phyloP scores from a whole-genome alignment of 345 rosid species.

The Litchi chinensis region DNA sequence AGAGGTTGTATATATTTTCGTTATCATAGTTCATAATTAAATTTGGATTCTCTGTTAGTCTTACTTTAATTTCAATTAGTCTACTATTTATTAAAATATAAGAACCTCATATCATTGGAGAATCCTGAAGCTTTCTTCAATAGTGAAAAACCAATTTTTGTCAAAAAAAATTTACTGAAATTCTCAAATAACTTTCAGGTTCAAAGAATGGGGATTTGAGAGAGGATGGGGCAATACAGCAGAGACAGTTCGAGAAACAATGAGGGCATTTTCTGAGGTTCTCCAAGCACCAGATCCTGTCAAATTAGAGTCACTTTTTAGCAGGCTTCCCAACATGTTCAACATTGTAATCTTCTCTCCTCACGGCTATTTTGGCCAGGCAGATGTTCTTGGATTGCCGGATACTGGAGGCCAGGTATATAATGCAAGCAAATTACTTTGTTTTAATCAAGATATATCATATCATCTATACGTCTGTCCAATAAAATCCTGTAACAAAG shows the following conservation, averaged over 20 bases:
- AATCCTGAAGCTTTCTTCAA: background rate
- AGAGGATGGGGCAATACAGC: constrained; percentile 73
- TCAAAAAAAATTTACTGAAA: background rate
- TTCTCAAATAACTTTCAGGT: constrained; percentile 29
- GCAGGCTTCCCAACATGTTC: constrained; percentile 77
- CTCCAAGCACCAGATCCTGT: constrained; percentile 54
- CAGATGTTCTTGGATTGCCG: constrained; percentile 90
- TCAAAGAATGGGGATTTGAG: constrained; percentile 56
- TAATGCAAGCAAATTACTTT: background rate
- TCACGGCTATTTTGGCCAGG: constrained; percentile 91
- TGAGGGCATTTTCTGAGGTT: constrained; percentile 53
- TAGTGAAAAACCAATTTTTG: background rate
- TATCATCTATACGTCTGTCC: no score
- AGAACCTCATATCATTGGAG: background rate
- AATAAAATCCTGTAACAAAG: no score
- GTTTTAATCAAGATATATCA: no score
- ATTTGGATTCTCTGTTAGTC: no score
- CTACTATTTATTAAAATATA: no score
- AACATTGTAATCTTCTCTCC: constrained; percentile 86
- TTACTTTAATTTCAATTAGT: no score
- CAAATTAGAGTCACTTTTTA: constrained; percentile 60
- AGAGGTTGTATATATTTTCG: constrained; percentile 37
- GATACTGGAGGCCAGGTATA: constrained; percentile 94
- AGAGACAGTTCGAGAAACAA: constrained; percentile 46
- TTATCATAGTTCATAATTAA: no score